Conservation (phyloP, 2,329 filamentous ascomycete species). For the Penicillium sp. region DNA sequence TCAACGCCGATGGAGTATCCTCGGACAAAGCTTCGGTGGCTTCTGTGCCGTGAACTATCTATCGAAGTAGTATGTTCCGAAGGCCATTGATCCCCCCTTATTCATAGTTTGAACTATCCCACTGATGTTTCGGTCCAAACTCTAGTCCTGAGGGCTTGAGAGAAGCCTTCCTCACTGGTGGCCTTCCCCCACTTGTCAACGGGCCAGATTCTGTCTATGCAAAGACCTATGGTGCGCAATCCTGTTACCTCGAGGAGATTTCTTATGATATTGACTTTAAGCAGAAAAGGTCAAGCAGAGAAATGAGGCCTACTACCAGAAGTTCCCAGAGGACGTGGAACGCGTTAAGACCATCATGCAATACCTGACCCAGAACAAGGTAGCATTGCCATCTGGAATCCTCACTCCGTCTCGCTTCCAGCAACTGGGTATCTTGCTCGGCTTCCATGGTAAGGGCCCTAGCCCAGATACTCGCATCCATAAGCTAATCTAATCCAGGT, state of each 20-base stretch:
- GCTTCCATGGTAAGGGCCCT: constrained; percentile 61
- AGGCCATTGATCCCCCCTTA: background rate
- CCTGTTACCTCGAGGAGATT: background rate
- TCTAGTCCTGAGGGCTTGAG: constrained; percentile 67
- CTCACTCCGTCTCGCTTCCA: constrained; percentile 74
- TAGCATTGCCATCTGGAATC: constrained; percentile 67
- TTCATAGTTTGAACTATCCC: background rate
- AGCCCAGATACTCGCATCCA: background rate
- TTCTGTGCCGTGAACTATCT: constrained; percentile 84
- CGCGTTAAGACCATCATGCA: constrained; percentile 65
- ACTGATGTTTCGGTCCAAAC: background rate
- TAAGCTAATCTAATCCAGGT: constrained; percentile 40
- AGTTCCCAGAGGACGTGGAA: constrained; percentile 77
- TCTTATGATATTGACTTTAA: constrained; percentile 14
- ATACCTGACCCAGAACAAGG: constrained; percentile 62
- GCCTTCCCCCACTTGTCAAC: constrained; percentile 73
- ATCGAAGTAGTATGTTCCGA: constrained; percentile 60
- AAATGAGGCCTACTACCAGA: constrained; percentile 76
- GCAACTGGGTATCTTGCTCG: constrained; percentile 75
- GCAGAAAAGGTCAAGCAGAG: constrained; percentile 64
- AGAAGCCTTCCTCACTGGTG: constrained; percentile 82
- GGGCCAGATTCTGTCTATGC: constrained; percentile 73
- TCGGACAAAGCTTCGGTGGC: constrained; percentile 90
- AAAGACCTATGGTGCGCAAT: constrained; percentile 57
- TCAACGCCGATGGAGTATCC: constrained; percentile 76